Percentiles rank a stretch among this genome's conserved stretches.
phyloP scores from a whole-genome alignment of 1,139 yeast species.

The Nakaseomyces glabratus region DNA sequence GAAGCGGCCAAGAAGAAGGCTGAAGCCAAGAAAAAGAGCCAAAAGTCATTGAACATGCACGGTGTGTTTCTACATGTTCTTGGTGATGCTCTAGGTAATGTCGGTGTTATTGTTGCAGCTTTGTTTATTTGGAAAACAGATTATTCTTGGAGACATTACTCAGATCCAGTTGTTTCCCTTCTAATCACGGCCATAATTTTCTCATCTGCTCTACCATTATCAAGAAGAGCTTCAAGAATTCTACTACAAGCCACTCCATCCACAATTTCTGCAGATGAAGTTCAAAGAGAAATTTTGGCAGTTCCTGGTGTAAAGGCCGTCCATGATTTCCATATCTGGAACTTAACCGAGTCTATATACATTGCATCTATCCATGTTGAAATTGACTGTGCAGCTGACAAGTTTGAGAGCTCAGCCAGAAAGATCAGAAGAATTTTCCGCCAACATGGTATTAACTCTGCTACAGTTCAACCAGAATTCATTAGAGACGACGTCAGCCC shows the following conservation, averaged over 20 bases:
- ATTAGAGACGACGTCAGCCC: conserved; percentile 26
- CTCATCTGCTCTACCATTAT: conserved; percentile 83
- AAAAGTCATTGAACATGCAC: conserved; percentile 82
- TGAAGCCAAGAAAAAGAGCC: conserved; percentile 28
- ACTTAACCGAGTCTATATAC: conserved; percentile 74
- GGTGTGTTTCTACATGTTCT: conserved; percentile 92
- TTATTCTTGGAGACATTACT: conserved; percentile 74
- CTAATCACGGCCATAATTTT: conserved; percentile 82
- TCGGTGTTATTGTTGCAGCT: conserved; percentile 89
- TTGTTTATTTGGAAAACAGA: conserved; percentile 89
- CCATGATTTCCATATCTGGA: conserved; percentile 97
- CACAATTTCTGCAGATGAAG: conserved; percentile 63
- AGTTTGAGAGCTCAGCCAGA: conserved; percentile 63
- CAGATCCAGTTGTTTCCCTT: conserved; percentile 81
- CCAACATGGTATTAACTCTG: conserved; percentile 80
- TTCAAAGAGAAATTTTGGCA: conserved; percentile 55
- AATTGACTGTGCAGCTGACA: conserved; percentile 51
- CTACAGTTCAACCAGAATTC: conserved; percentile 92
- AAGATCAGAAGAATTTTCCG: conserved; percentile 74
- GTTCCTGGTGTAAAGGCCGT: conserved; percentile 72
- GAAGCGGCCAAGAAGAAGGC: conserved; percentile 15
- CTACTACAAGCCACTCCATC: conserved; percentile 89
- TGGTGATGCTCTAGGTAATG: conserved; percentile 93
- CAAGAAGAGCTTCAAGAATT: conserved; percentile 78
- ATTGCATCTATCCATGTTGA: conserved; percentile 89